Conservation (phyloP, 1,284 basidiomycete species). For the Taiwanofungus camphoratus region DNA sequence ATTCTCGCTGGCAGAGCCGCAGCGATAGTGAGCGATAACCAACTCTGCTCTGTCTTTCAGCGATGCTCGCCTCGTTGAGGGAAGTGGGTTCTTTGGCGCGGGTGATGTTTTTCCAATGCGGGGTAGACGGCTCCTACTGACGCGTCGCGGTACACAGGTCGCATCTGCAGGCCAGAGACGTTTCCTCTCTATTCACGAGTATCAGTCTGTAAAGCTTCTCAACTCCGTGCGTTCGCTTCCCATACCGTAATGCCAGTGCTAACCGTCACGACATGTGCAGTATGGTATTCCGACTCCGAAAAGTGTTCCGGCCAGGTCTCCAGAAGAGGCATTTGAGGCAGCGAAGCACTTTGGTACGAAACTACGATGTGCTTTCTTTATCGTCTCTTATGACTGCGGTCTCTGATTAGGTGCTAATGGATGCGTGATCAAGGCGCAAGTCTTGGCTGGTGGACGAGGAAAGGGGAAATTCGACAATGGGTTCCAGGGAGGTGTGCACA, state of each 20-base stretch:
- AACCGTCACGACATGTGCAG: conserved; percentile 39
- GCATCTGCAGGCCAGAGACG: conserved; percentile 81
- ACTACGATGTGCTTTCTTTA: background rate
- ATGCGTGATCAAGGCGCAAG: conserved; percentile 97
- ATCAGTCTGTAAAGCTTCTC: conserved; percentile 92
- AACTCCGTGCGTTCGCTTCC: conserved; percentile 65
- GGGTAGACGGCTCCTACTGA: too few species aligned
- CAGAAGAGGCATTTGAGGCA: conserved; percentile 87
- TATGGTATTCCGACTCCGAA: conserved; percentile 97
- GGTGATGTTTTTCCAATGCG: conserved; percentile 39
- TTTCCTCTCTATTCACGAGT: conserved; percentile 96
- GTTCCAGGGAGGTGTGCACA: conserved; percentile 96
- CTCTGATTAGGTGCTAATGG: conserved; percentile 50
- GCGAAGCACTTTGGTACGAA: conserved; percentile 80
- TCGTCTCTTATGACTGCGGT: conserved; percentile 1
- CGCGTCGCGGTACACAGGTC: too few species aligned
- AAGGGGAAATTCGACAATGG: conserved; percentile 98
- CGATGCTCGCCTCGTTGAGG: conserved; percentile 59
- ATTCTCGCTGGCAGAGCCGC: conserved; percentile 1
- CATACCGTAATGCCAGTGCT: background rate
- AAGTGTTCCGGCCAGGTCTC: conserved; percentile 81
- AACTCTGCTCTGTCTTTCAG: conserved; percentile 13
- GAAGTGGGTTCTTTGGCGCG: conserved; percentile 58
- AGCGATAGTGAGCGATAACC: conserved; percentile 12
- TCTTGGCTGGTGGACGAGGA: conserved; percentile 96